Conservation (phyloP, 495 filamentous ascomycete species). For the Friedmanniomyces endolithicus region DNA sequence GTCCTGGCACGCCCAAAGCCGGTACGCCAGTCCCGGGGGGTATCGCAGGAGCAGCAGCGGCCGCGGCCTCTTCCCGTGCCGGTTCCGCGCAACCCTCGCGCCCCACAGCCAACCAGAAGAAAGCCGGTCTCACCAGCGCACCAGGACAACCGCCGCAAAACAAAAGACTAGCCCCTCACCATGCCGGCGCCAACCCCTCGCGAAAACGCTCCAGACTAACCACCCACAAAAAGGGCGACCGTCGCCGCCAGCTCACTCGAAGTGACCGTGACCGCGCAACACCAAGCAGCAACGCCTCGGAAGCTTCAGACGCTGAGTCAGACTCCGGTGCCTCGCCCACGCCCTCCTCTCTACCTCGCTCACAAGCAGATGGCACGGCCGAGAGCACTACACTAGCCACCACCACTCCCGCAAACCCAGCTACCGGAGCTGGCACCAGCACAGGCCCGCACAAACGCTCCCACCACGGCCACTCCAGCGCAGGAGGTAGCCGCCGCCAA, state of each 20-base stretch:
- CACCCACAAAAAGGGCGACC: slow-evolving; percentile 9
- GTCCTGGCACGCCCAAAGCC: slow-evolving; percentile 76
- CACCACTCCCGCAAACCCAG: background rate
- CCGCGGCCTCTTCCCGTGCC: slow-evolving; percentile 48
- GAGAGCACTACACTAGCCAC: slow-evolving; percentile 9
- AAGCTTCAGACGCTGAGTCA: slow-evolving; percentile 10
- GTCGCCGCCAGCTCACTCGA: slow-evolving; percentile 12
- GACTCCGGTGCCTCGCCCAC: slow-evolving; percentile 13
- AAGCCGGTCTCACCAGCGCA: slow-evolving; percentile 22
- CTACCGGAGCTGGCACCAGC: slow-evolving; percentile 13
- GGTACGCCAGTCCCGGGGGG: slow-evolving; percentile 63
- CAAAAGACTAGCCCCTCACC: slow-evolving; percentile 38
- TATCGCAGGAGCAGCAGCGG: slow-evolving; percentile 43
- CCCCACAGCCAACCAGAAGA: slow-evolving; percentile 44
- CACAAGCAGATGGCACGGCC: slow-evolving; percentile 12
- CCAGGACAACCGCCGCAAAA: background rate
- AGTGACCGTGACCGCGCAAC: slow-evolving; percentile 12
- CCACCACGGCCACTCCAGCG: background rate
- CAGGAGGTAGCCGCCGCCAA: slow-evolving; percentile 12
- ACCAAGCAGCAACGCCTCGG: slow-evolving; percentile 13
- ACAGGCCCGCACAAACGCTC: slow-evolving; percentile 7
- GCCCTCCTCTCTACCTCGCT: slow-evolving; percentile 10
- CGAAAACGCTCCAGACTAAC: slow-evolving; percentile 30
- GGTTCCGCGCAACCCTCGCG: slow-evolving; percentile 56
- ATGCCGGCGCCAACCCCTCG: slow-evolving; percentile 35